These are phyloP conservation scores for Starmerella sirachaensis DNA, from an alignment of 805 yeast genomes.

Conservation along the genomic window DNA sequence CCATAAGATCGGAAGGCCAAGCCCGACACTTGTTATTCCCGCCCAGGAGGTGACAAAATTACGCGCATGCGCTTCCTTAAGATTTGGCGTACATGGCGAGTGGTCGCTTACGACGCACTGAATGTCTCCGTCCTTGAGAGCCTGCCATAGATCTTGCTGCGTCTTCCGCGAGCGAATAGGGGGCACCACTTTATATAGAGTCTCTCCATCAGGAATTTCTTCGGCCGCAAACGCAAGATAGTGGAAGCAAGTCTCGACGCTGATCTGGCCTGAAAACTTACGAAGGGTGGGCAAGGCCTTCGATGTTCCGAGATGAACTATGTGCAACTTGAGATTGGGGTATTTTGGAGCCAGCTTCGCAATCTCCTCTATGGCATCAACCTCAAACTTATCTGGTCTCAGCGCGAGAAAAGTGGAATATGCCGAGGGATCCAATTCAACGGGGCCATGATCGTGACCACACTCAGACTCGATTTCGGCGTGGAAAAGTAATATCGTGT, in stretches of 20 bases:
- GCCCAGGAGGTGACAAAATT: conserved; percentile 95
- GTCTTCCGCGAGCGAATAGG: conserved; percentile 75
- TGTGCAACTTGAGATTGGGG: conserved; percentile 45
- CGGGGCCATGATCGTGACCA: conserved; percentile 11
- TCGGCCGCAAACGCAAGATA: conserved; percentile 72
- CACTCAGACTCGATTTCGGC: conserved; percentile 67
- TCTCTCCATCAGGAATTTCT: conserved; percentile 59
- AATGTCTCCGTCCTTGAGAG: conserved; percentile 50
- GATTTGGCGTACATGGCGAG: conserved; percentile 88
- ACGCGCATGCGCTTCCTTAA: conserved; percentile 69
- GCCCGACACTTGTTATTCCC: conserved; percentile 85
- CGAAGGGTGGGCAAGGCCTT: conserved; percentile 69
- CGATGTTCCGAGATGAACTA: conserved; percentile 81
- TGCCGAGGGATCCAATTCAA: conserved; percentile 34
- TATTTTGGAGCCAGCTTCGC: conserved; percentile 44
- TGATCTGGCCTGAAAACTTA: conserved; percentile 32
- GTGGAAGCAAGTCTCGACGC: conserved; percentile 93
- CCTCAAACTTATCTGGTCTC: conserved; percentile 80
- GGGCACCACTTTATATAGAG: conserved; percentile 89
- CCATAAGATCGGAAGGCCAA: conserved; percentile 71
- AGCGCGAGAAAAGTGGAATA: conserved; percentile 69
- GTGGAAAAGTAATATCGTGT: conserved; percentile 78
- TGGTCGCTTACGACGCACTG: conserved; percentile 89
- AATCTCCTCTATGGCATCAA: conserved; percentile 66
- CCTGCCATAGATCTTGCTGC: conserved; percentile 65